Evolutionary conservation across 305 asterid genomes (phyloP).

Genomic region (Solanum aculeatissimum): DNA sequence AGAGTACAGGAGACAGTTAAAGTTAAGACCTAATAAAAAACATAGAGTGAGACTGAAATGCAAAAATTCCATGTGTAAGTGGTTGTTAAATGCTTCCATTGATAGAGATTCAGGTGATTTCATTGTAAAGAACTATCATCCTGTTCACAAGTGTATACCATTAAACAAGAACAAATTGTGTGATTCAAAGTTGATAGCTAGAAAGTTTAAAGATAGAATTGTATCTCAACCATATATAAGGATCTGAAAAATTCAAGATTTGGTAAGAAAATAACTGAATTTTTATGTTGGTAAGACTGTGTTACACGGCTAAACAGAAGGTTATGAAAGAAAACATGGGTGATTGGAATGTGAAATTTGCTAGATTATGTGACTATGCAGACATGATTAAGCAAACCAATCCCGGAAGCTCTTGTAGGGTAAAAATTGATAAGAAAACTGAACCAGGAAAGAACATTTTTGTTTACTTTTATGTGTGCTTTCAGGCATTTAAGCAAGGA

Average conservation of each 20-base stretch:
- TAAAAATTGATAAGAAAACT: background rate
- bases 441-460: background rate
- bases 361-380: background rate
- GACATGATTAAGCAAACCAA: background rate
- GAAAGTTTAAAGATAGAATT: background rate
- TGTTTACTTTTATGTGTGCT: background rate
- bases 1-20: background rate
- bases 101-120: no score
- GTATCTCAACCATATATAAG: background rate
- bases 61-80: background rate
- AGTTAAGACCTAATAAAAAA: no score
- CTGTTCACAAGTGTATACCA: background rate
- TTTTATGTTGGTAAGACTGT: background rate
- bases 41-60: background rate
- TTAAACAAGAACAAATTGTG: background rate
- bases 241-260: background rate
- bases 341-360: background rate
- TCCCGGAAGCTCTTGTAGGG: background rate
- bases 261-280: background rate
- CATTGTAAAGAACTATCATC: background rate
- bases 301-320: background rate
- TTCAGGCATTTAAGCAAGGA: background rate
- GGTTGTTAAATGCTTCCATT: no score
- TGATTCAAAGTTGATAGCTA: background rate
- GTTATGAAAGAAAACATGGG: background rate